Base-by-base conservation (phyloP, 2,329 filamentous ascomycete species). In the Monilinia fructigena region DNA sequence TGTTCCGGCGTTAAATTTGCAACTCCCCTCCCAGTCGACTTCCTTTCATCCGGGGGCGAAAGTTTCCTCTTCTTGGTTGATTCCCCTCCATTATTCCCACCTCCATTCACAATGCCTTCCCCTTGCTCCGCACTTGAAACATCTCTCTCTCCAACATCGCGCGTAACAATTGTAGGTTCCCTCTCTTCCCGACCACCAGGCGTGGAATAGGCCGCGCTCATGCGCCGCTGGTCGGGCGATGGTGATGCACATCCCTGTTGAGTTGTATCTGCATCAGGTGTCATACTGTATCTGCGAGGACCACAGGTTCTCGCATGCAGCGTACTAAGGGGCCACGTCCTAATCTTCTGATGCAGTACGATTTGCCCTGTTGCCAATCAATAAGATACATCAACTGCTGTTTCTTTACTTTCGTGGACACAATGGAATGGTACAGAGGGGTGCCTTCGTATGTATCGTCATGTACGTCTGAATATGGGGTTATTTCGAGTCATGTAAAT, bases 1-100 rank as follows among this genome's bases (percentile, higher is more conserved):
- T 97, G 93, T 69, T 93, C 90, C 7, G 92, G 90, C 14, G 92
- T 96, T 75, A 97, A 83, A 75, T 92, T 95, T 70, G 92, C 92
- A 66, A 97, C 93, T 23, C 87, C 87, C 61, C 87, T 82, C 68
- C 91, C 93, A 71, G 92, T 86, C 63, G 89, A 16, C 11, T n/a
- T 61, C 31, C 31, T 61, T 45, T 52, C 58, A 38, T 38, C 58
- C 20, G 14, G 18, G 5, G 45, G 45, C 16, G 45, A n/a, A 18
- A 40, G 11, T 18, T 61, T 61, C 16, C 58, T 61, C 31, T 61
- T 61, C n/a, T 38, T 61, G 10, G 58, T 50, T 16, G 58, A 50
- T 26, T 50, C 45, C 10, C 47, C 45, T 20, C 58, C 35, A 53
- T 35, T 50, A 53, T 38, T 62, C n/a, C 26, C 62, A 38, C 53